phyloP scores from a whole-genome alignment of 768 basidiomycete species.

The Thelephora ganbajun region DNA sequence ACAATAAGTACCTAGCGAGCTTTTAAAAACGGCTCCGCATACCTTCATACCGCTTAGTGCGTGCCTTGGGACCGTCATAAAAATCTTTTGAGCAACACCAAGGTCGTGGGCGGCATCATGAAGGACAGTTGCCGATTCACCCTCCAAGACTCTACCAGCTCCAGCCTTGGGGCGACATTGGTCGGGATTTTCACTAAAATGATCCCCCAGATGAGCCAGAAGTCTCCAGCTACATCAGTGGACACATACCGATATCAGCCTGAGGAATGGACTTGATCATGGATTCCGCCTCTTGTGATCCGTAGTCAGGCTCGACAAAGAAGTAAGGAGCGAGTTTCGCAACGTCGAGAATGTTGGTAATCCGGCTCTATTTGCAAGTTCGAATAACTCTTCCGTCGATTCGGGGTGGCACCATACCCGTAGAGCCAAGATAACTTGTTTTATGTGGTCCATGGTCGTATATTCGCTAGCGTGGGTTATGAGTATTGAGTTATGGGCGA shows the following conservation, averaged over 20 bases:
- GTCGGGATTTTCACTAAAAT: too few relatives aligned
- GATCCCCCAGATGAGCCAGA: constrained; percentile 7
- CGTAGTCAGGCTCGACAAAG: constrained; percentile 57
- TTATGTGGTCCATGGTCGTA: constrained; percentile 43
- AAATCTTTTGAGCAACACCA: constrained; percentile 29
- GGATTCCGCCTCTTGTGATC: constrained; percentile 34
- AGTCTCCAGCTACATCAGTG: not conserved
- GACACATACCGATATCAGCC: constrained; percentile 30
- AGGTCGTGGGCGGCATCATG: constrained; percentile 29
- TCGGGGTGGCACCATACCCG: constrained; percentile 28
- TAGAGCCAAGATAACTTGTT: constrained; percentile 44
- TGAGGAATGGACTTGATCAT: constrained; percentile 32
- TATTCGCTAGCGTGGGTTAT: constrained; percentile 16
- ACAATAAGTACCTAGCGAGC: not conserved
- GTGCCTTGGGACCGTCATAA: constrained; percentile 65
- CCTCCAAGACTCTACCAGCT: too few relatives aligned
- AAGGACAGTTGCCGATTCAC: constrained; percentile 14
- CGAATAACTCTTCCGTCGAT: not conserved
- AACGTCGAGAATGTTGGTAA: constrained; percentile 60
- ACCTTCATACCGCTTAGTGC: constrained; percentile 80
- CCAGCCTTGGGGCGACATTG: too few relatives aligned
- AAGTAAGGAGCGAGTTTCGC: constrained; percentile 59
- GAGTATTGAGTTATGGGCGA: not conserved
- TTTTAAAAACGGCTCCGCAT: not conserved
- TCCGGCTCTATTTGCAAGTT: constrained; percentile 37